A percentile compares a stretch with the other conserved stretches of the same genome.
These are phyloP conservation scores for Typha latifolia DNA, from an alignment of 176 grass and related monocot genomes.

Conservation along the genomic window DNA sequence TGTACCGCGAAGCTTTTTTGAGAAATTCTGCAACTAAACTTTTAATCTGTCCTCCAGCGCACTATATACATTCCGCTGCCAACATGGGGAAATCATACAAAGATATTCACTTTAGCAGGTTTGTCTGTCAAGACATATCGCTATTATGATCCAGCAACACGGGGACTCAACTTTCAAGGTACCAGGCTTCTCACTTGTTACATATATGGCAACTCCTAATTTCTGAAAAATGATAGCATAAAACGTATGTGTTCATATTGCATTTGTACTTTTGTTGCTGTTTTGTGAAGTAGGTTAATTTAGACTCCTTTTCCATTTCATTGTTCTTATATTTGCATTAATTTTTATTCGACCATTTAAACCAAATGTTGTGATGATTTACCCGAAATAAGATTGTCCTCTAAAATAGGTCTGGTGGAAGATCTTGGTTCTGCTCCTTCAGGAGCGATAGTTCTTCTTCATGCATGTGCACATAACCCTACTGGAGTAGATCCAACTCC, in stretches of 20 bases:
- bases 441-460: conserved; percentile 87
- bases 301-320: not conserved
- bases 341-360: not conserved
- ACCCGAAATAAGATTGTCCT: conserved; percentile 4
- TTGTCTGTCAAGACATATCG: conserved; percentile 66
- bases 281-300: not conserved
- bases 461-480: conserved; percentile 98
- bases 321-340: not conserved
- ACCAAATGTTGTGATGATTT: not conserved
- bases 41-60: conserved; percentile 24
- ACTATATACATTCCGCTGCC: conserved; percentile 84
- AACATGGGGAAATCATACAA: conserved; percentile 97
- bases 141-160: conserved; percentile 85
- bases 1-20: not conserved
- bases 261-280: too few relatives aligned
- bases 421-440: conserved; percentile 67
- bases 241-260: too few relatives aligned
- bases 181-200: not conserved
- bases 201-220: not conserved
- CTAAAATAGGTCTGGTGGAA: conserved; percentile 54
- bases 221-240: too few relatives aligned
- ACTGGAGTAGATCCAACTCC: conserved; percentile 90
- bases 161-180: conserved; percentile 79
- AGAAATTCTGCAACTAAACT: not conserved
- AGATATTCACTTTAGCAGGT: conserved; percentile 76